These are phyloP conservation scores for Didymosphaeria variabile DNA, from an alignment of 2,329 filamentous ascomycete genomes.

Conservation along the genomic window DNA sequence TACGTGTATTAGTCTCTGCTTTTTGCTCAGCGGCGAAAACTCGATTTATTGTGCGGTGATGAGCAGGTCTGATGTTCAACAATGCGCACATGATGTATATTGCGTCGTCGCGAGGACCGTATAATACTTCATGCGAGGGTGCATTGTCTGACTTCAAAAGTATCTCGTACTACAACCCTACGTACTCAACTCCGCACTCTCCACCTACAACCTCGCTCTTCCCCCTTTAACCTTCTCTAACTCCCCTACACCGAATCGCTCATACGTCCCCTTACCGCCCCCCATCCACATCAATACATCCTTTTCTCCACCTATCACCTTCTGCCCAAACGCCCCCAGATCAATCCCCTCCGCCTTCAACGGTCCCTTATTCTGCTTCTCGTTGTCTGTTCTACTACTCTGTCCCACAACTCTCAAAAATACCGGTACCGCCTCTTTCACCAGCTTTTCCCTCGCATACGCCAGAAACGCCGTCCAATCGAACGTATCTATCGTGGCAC, in stretches of 20 bases:
- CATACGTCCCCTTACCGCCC: slow-evolving; percentile 35
- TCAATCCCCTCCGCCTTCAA: slow-evolving; percentile 73
- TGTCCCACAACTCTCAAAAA: slow-evolving; percentile 71
- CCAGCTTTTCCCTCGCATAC: slow-evolving; percentile 55
- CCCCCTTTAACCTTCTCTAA: slow-evolving; percentile 31
- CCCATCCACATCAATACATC: slow-evolving; percentile 42
- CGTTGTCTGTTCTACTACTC: slow-evolving; percentile 72
- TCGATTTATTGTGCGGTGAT: too few species aligned
- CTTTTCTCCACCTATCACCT: slow-evolving; percentile 31
- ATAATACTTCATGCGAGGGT: too few species aligned
- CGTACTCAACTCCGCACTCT: neutral
- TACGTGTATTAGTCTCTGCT: too few species aligned
- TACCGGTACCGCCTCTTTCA: slow-evolving; percentile 76
- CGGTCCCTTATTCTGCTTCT: slow-evolving; percentile 80
- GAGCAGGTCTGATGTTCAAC: too few species aligned
- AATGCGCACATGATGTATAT: too few species aligned
- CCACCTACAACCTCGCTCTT: neutral
- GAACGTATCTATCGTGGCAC: slow-evolving; percentile 31
- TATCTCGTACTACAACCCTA: neutral
- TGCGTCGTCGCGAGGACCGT: too few species aligned
- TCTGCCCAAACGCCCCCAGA: slow-evolving; percentile 51
- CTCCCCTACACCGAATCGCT: slow-evolving; percentile 30
- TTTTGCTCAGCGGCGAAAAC: too few species aligned
- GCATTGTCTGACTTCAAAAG: too few species aligned
- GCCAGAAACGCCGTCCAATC: slow-evolving; percentile 37